These are phyloP conservation scores for Coprinellus micaceus DNA, from an alignment of 768 basidiomycete genomes.

Conservation along the genomic window DNA sequence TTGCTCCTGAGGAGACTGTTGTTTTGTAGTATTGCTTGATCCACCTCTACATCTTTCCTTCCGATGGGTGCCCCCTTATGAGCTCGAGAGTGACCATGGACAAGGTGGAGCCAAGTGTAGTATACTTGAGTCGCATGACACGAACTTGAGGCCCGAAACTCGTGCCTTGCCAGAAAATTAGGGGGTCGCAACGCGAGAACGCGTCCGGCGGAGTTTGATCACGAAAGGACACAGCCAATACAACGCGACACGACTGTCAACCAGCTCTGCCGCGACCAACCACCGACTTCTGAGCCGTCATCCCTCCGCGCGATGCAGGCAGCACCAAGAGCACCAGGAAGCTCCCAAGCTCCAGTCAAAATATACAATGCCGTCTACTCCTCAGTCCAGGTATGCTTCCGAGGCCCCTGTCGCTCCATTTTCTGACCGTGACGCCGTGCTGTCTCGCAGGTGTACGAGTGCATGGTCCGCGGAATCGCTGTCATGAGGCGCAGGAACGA, in stretches of 20 bases:
- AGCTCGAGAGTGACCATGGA: no score
- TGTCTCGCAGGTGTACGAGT: constrained; percentile 82
- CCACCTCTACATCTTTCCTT: background rate
- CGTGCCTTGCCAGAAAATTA: no score
- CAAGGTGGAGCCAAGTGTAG: no score
- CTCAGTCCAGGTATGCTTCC: constrained; percentile 66
- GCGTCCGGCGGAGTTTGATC: constrained; percentile 5
- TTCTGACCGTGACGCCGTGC: constrained; percentile 31
- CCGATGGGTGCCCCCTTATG: no score
- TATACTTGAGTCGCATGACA: no score
- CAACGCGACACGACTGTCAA: constrained; percentile 5
- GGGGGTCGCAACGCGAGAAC: constrained; percentile 6
- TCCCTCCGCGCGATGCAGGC: constrained; percentile 41
- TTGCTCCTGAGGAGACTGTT: constrained; percentile 66
- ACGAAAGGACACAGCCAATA: constrained; percentile 1
- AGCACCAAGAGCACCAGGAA: constrained; percentile 38
- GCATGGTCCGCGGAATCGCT: constrained; percentile 96
- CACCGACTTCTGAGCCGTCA: background rate
- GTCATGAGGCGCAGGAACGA: constrained; percentile 96
- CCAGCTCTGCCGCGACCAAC: background rate
- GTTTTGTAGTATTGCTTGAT: constrained; percentile 15
- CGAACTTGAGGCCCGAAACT: no score
- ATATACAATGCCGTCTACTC: constrained; percentile 94
- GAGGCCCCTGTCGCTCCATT: constrained; percentile 8
- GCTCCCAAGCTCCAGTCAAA: constrained; percentile 60